Evolutionary conservation across 345 rosid species (phyloP).

Genomic region (Hibiscus trionum): DNA sequence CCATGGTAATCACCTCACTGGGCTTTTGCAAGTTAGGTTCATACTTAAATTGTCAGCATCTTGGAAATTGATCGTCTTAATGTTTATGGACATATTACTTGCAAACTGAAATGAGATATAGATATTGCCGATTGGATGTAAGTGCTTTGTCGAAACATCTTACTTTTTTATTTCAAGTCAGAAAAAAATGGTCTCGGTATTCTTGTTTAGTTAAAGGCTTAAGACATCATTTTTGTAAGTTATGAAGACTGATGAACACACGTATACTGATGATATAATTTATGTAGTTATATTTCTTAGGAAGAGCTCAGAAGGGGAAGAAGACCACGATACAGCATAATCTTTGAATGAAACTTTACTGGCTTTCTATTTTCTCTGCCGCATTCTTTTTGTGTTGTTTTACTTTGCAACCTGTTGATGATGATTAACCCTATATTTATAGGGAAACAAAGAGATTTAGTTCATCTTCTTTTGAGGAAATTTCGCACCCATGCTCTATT

Average conservation of each 20-base stretch:
- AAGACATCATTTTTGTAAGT: background rate
- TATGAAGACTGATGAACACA: background rate
- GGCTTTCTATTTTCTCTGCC: background rate
- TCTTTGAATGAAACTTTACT: background rate
- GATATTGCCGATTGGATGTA: background rate
- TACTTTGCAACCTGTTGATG: background rate
- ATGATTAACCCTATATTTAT: background rate
- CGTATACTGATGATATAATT: background rate
- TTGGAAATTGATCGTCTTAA: background rate
- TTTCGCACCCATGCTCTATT: background rate
- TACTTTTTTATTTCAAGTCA: background rate
- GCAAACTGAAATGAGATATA: background rate
- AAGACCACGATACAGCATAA: background rate
- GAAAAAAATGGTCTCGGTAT: background rate
- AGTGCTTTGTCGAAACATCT: background rate
- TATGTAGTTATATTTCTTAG: no score
- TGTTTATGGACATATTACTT: background rate
- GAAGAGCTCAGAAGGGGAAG: no score
- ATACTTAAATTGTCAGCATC: background rate
- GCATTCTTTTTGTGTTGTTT: no score
- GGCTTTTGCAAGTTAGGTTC: background rate
- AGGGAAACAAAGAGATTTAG: background rate
- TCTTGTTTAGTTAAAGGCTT: background rate
- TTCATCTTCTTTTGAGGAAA: background rate
- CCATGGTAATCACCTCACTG: background rate